Evolutionary conservation across 805 yeast species (phyloP).

Genomic region (Metschnikowia vanudenii): DNA sequence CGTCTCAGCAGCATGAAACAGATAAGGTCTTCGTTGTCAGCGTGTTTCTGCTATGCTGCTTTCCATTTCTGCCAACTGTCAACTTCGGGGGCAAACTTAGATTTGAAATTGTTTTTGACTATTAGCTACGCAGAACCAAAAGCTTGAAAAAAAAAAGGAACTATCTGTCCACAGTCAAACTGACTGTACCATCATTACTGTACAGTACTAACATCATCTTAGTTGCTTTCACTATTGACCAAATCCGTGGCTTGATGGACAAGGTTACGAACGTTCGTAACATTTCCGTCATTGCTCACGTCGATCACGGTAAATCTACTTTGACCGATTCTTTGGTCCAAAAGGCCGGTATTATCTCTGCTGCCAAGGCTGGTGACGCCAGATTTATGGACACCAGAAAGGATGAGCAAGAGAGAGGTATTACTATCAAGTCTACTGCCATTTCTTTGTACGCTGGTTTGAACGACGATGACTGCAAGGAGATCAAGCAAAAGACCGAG

Average conservation of each 20-base stretch:
- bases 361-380: slow-evolving; percentile 99
- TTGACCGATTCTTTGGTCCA: slow-evolving; percentile 99
- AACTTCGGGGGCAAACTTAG: not conserved
- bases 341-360: slow-evolving; percentile 99
- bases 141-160: no score
- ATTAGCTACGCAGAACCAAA: no score
- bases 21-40: not conserved
- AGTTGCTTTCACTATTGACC: slow-evolving; percentile 59
- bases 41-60: not conserved
- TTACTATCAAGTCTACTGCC: slow-evolving; percentile 98
- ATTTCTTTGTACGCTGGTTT: slow-evolving; percentile 91
- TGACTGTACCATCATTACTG: not conserved
- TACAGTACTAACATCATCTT: slow-evolving; percentile 26
- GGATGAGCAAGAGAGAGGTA: slow-evolving; percentile 99
- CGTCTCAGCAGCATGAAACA: not conserved
- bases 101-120: not conserved
- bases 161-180: not conserved
- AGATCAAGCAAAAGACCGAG: slow-evolving; percentile 85
- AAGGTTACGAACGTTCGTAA: slow-evolving; percentile 99
- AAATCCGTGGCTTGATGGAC: slow-evolving; percentile 99
- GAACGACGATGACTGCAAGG: slow-evolving; percentile 80
- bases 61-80: not conserved
- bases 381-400: slow-evolving; percentile 99
- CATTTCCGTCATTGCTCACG: slow-evolving; percentile 99
- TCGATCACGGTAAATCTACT: slow-evolving; percentile 99